Conservation (phyloP, 148 eudicot species). For the Beta vulgaris region DNA sequence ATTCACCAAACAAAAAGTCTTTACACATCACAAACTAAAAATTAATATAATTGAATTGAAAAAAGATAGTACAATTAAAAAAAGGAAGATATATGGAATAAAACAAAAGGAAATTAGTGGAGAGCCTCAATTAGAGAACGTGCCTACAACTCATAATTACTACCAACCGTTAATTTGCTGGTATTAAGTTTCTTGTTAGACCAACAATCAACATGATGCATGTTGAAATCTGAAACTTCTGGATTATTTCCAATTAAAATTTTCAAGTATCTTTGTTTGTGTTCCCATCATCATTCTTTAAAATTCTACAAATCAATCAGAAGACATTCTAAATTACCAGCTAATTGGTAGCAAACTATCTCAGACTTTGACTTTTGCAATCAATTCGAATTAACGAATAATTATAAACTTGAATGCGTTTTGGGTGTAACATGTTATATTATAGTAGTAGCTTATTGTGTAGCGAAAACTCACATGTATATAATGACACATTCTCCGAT, state of each 20-base stretch:
- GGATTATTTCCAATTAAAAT: not conserved
- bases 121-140: constrained; percentile 27
- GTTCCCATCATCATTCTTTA: constrained; percentile 11
- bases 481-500: too few relatives aligned
- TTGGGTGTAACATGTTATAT: too few relatives aligned
- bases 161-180: constrained; percentile 12
- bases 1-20: not conserved
- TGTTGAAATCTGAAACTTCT: not conserved
- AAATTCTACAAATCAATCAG: not conserved
- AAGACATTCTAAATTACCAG: not conserved
- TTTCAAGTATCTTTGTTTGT: constrained; percentile 28
- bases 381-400: too few relatives aligned
- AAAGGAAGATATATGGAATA: not conserved
- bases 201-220: not conserved
- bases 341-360: constrained; percentile 4
- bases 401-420: too few relatives aligned
- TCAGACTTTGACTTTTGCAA: constrained; percentile 19
- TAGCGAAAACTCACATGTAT: too few relatives aligned
- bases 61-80: not conserved
- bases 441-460: too few relatives aligned
- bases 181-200: constrained; percentile 2
- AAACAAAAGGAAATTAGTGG: constrained; percentile 24
- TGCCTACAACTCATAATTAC: constrained; percentile 32
- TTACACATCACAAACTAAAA: not conserved
- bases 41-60: not conserved